Evolutionary conservation across 2,329 filamentous ascomycete genomes (phyloP).

Genomic region (Thermoascus crustaceus): DNA sequence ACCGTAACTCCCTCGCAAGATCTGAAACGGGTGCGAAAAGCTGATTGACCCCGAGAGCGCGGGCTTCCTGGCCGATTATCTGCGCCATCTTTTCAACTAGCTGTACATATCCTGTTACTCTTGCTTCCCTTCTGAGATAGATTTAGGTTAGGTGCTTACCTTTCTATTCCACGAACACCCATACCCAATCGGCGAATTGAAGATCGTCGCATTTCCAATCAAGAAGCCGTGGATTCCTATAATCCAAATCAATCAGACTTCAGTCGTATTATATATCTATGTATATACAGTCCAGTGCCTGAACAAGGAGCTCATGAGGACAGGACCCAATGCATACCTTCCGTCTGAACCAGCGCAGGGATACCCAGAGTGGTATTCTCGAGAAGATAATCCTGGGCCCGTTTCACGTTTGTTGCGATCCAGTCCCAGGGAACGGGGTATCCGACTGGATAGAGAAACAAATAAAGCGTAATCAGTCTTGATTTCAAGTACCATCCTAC

Average conservation of each 20-base stretch:
- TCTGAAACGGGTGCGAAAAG: conserved; percentile 65
- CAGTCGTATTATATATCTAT: background rate
- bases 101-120: too few species aligned
- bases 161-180: conserved; percentile 63
- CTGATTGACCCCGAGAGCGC: conserved; percentile 62
- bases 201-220: conserved; percentile 65
- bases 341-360: conserved; percentile 64
- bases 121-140: too few species aligned
- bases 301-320: too few species aligned
- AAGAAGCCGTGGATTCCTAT: conserved; percentile 59
- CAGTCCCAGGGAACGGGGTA: conserved; percentile 57
- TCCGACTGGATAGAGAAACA: conserved; percentile 43
- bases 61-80: conserved; percentile 57
- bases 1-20: conserved; percentile 62
- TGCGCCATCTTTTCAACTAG: conserved; percentile 59
- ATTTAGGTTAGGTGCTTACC: conserved; percentile 18
- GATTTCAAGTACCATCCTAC: too few species aligned
- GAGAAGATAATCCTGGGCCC: conserved; percentile 60
- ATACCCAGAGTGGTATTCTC: conserved; percentile 62
- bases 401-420: conserved; percentile 55
- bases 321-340: conserved; percentile 50
- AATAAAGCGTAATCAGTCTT: too few species aligned
- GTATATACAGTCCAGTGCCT: too few species aligned
- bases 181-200: conserved; percentile 67
- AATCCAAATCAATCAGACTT: background rate